A percentile compares a stretch with the other conserved stretches of the same genome.
phyloP scores from a whole-genome alignment of 2,329 filamentous ascomycete genomes.

The Coniochaeta sp. region DNA sequence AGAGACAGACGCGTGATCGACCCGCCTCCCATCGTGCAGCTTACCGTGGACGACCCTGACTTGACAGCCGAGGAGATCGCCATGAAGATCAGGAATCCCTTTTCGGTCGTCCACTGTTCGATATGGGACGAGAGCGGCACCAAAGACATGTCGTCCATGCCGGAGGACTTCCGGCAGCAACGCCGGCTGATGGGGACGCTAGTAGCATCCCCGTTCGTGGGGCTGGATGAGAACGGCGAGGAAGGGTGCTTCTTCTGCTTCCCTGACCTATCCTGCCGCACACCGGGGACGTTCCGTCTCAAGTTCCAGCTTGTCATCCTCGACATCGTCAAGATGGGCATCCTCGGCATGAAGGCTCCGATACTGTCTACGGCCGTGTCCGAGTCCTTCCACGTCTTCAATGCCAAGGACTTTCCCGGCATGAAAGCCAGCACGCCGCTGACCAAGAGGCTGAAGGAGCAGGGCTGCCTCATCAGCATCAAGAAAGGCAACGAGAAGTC shows the following conservation, averaged over 20 bases:
- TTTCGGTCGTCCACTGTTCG: conserved; percentile 68
- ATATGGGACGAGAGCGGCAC: conserved; percentile 64
- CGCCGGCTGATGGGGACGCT: conserved; percentile 73
- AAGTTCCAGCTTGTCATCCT: conserved; percentile 68
- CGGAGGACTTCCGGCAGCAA: conserved; percentile 64
- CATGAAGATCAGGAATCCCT: conserved; percentile 48
- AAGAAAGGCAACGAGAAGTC: conserved; percentile 73
- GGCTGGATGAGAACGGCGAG: conserved; percentile 61
- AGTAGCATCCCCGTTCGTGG: conserved; percentile 69
- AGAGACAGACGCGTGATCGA: conserved; percentile 76
- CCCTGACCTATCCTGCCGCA: conserved; percentile 72
- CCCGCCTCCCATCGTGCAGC: conserved; percentile 73
- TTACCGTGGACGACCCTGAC: conserved; percentile 53
- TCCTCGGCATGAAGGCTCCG: conserved; percentile 42
- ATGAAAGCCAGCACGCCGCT: conserved; percentile 72
- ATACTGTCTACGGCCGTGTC: conserved; percentile 49
- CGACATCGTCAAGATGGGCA: conserved; percentile 47
- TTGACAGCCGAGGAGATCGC: conserved; percentile 46
- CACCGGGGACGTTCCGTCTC: conserved; percentile 66
- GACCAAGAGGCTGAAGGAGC: conserved; percentile 66
- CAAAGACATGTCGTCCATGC: conserved; percentile 63
- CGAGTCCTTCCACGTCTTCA: conserved; percentile 71
- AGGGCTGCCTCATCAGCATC: conserved; percentile 77
- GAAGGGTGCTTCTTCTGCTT: conserved; percentile 85
- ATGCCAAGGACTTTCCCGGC: conserved; percentile 78